Percentiles rank a stretch among this genome's conserved stretches.
These are phyloP conservation scores for Colletotrichum spinosum DNA, from an alignment of 2,329 filamentous ascomycete genomes.

Conservation along the genomic window DNA sequence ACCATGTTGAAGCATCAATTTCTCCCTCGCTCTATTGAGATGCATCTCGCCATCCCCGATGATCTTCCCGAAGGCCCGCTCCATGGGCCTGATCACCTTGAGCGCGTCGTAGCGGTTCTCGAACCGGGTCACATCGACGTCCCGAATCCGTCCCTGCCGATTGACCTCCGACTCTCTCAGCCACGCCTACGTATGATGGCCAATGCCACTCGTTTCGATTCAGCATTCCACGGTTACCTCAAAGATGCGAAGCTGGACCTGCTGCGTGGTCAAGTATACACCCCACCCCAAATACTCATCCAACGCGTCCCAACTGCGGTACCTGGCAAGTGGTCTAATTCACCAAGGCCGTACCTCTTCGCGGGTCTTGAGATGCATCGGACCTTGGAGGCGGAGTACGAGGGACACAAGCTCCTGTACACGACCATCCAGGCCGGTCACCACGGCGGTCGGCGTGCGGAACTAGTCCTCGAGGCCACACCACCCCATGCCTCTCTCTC, in stretches of 20 bases:
- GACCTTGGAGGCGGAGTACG: slow-evolving; percentile 54
- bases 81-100: slow-evolving; percentile 37
- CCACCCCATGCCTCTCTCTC: not conserved
- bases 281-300: slow-evolving; percentile 48
- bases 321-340: slow-evolving; percentile 6
- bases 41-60: slow-evolving; percentile 33
- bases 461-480: slow-evolving; percentile 56
- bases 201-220: slow-evolving; percentile 37
- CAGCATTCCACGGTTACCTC: slow-evolving; percentile 57
- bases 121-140: slow-evolving; percentile 54
- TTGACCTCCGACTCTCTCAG: slow-evolving; percentile 63
- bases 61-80: slow-evolving; percentile 33
- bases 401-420: slow-evolving; percentile 61
- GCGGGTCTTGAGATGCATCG: slow-evolving; percentile 65
- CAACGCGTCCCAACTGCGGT: not conserved
- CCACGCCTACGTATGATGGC: slow-evolving; percentile 44
- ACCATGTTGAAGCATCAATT: not conserved
- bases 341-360: slow-evolving; percentile 50
- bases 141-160: slow-evolving; percentile 56
- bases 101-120: slow-evolving; percentile 52
- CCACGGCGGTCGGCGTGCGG: slow-evolving; percentile 62
- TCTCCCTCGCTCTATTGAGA: slow-evolving; percentile 32
- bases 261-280: slow-evolving; percentile 52
- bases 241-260: slow-evolving; percentile 58
- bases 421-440: slow-evolving; percentile 63